phyloP scores from a whole-genome alignment of 352 stramenopile species.

The Peronosclerospora sorghi region DNA sequence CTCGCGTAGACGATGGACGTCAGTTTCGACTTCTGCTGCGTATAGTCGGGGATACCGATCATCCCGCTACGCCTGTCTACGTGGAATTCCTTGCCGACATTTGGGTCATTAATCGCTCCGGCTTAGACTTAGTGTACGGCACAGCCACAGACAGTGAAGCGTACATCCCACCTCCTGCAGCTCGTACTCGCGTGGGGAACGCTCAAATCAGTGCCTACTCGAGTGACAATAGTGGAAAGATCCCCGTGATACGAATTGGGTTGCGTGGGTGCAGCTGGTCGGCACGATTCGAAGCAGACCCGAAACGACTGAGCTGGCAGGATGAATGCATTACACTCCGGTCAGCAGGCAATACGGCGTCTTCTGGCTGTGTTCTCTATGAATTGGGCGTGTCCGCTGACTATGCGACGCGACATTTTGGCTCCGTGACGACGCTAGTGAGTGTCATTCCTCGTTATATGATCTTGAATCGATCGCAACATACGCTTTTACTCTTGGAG shows the following conservation, averaged over 20 bases:
- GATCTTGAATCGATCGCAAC: constrained; percentile 48
- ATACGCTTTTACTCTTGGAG: constrained; percentile 64
- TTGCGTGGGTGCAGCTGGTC: constrained; percentile 57
- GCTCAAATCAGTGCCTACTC: constrained; percentile 70
- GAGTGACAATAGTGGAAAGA: constrained; percentile 18
- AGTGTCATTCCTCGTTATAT: constrained; percentile 78
- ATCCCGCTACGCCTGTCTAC: constrained; percentile 17
- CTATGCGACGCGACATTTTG: constrained; percentile 73
- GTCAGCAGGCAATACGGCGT: constrained; percentile 13
- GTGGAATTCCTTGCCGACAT: constrained; percentile 41
- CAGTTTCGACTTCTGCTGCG: constrained; percentile 63
- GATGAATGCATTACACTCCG: constrained; percentile 66
- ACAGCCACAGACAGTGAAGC: constrained; percentile 50
- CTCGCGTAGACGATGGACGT: constrained; percentile 40
- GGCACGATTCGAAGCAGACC: constrained; percentile 56
- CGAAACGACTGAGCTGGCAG: constrained; percentile 68
- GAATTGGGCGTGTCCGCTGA: constrained; percentile 75
- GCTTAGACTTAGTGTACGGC: constrained; percentile 59
- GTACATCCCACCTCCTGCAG: constrained; percentile 41
- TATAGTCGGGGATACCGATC: constrained; percentile 21
- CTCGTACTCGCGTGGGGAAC: constrained; percentile 57
- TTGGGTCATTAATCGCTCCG: constrained; percentile 78
- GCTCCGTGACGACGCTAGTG: constrained; percentile 72
- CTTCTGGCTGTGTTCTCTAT: constrained; percentile 43
- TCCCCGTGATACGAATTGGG: constrained; percentile 44